phyloP scores from a whole-genome alignment of 83 land plant genomes.

The Thuja plicata region DNA sequence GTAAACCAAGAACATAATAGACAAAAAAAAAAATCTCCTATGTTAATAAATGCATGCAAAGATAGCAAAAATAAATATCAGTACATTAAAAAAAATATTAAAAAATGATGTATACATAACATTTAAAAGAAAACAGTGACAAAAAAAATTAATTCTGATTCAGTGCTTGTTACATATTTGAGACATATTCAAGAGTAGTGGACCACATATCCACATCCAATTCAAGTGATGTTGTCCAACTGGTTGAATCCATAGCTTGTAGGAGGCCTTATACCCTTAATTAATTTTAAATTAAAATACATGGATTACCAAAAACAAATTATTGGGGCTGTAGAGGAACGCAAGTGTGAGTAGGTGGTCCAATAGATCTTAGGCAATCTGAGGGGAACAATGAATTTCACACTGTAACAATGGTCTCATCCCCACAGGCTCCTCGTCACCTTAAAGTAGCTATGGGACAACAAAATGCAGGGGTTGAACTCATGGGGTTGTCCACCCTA shows the following conservation, averaged over 20 bases:
- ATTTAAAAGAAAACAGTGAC: not conserved
- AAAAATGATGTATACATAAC: not conserved
- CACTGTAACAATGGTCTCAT: not conserved
- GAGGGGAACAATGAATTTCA: not conserved
- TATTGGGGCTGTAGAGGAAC: not conserved
- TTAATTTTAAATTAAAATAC: not conserved
- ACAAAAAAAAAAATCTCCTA: not conserved
- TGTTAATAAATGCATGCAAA: not conserved
- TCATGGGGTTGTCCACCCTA: not conserved
- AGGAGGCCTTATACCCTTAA: not conserved
- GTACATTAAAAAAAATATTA: not conserved
- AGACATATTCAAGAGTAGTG: not conserved
- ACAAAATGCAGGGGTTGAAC: not conserved
- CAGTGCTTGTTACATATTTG: not conserved
- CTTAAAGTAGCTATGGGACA: not conserved
- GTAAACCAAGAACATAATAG: conserved; percentile 13
- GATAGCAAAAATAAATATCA: not conserved
- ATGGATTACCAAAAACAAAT: not conserved
- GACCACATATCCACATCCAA: not conserved
- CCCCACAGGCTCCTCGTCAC: not conserved
- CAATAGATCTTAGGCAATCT: not conserved
- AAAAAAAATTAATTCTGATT: not conserved
- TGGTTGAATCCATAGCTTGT: not conserved
- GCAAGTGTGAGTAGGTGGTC: not conserved
- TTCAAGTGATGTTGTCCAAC: not conserved